Evolutionary conservation across 1,139 yeast species (phyloP).

Genomic region (Hanseniaspora gamundiae): DNA sequence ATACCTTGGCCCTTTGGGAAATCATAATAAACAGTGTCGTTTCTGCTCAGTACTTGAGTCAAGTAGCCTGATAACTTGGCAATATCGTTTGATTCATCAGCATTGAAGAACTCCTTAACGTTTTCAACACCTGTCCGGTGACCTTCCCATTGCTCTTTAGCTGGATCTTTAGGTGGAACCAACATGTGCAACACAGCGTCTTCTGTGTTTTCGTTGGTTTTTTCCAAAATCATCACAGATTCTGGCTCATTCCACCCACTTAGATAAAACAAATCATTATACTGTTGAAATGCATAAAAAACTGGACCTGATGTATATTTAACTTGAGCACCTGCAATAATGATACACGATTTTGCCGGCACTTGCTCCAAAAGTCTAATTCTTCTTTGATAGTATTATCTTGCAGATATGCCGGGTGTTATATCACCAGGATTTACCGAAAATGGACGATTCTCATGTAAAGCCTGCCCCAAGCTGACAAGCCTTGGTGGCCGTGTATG

Average conservation of each 20-base stretch:
- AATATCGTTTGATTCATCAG: constrained; percentile 57
- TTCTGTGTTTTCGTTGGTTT: constrained; percentile 38
- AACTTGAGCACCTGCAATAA: constrained; percentile 58
- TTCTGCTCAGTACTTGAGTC: constrained; percentile 33
- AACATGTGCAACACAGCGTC: constrained; percentile 60
- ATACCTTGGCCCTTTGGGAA: constrained; percentile 13
- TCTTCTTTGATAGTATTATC: constrained; percentile 71
- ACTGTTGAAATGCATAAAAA: constrained; percentile 84
- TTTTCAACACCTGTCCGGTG: constrained; percentile 78
- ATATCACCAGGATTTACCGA: constrained; percentile 62
- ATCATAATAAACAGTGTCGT: constrained; percentile 41
- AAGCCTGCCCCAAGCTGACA: constrained; percentile 70
- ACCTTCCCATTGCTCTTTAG: constrained; percentile 90
- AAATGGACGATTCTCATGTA: constrained; percentile 74
- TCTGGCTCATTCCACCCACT: constrained; percentile 94
- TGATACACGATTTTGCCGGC: constrained; percentile 56
- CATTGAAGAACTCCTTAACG: constrained; percentile 73
- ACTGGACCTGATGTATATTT: constrained; percentile 84
- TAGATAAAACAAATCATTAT: constrained; percentile 73
- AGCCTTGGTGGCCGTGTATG: constrained; percentile 51
- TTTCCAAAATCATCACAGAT: constrained; percentile 65
- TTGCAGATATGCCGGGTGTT: constrained; percentile 79
- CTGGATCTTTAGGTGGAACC: constrained; percentile 73
- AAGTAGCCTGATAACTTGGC: constrained; percentile 33
- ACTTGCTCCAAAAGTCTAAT: constrained; percentile 40